These are phyloP conservation scores for Asterionellopsis glacialis DNA, from an alignment of 108 stramenopile species.

Conservation along the genomic window DNA sequence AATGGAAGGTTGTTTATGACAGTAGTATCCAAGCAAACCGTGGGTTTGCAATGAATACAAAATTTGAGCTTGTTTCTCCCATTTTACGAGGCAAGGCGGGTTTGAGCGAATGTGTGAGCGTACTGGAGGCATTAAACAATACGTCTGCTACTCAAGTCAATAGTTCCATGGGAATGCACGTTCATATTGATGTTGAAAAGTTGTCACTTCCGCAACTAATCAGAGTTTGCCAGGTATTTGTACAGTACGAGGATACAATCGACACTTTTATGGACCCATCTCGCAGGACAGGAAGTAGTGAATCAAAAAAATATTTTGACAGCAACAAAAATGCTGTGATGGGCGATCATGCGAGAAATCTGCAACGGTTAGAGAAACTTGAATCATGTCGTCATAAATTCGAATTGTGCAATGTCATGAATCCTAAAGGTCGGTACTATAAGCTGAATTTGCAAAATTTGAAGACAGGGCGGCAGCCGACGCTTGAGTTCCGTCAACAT, in stretches of 20 bases:
- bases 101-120: constrained; percentile 33
- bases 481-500: constrained; percentile 25
- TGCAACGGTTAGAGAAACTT: constrained; percentile 22
- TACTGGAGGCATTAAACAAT: constrained; percentile 22
- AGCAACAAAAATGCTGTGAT: constrained; percentile 26
- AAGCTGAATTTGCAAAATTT: constrained; percentile 21
- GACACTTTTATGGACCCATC: constrained; percentile 42
- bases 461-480: constrained; percentile 9
- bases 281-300: constrained; percentile 3
- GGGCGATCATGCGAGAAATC: constrained; percentile 8
- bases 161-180: constrained; percentile 47
- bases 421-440: constrained; percentile 18
- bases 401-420: constrained; percentile 30
- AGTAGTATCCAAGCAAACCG: constrained; percentile 25
- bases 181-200: constrained; percentile 41
- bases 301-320: constrained; percentile 21
- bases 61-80: constrained; percentile 55
- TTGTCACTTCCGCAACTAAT: constrained; percentile 27
- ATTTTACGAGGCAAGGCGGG: constrained; percentile 41
- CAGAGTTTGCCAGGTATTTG: constrained; percentile 56
- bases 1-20: constrained; percentile 49
- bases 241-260: constrained; percentile 60
- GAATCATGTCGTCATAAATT: constrained; percentile 18
- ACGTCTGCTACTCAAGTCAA: constrained; percentile 30
- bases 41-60: constrained; percentile 28